These are phyloP conservation scores for Fistulinella cinereoalba DNA, from an alignment of 1,284 basidiomycete species.

Conservation along the genomic window DNA sequence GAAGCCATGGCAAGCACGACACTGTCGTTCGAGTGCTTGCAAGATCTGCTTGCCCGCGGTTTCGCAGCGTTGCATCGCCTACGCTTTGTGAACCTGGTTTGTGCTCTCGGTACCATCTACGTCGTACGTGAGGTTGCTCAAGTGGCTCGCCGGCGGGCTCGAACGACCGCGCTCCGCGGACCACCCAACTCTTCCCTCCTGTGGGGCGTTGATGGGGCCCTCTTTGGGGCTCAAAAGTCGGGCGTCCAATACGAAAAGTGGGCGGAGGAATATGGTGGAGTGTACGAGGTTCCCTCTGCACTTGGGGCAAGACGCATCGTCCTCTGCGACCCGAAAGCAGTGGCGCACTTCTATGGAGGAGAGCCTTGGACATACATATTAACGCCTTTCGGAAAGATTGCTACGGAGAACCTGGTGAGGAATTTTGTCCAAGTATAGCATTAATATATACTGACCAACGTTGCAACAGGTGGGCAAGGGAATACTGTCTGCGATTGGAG, in stretches of 20 bases:
- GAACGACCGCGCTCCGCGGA: slow-evolving; percentile 32
- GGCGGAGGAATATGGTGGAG: slow-evolving; percentile 47
- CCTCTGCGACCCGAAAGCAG: slow-evolving; percentile 54
- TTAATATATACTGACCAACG: not conserved
- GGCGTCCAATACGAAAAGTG: slow-evolving; percentile 31
- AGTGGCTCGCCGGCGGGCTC: slow-evolving; percentile 6
- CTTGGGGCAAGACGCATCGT: slow-evolving; percentile 43
- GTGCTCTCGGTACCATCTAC: slow-evolving; percentile 12
- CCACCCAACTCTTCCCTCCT: slow-evolving; percentile 29
- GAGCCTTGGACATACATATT: slow-evolving; percentile 40
- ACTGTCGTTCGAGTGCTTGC: too few relatives aligned
- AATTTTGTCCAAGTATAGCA: not conserved
- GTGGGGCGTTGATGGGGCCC: slow-evolving; percentile 23
- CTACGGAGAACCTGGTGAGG: slow-evolving; percentile 21
- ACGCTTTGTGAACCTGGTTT: not conserved
- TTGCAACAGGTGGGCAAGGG: slow-evolving; percentile 21
- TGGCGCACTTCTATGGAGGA: slow-evolving; percentile 48
- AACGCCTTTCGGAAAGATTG: slow-evolving; percentile 1
- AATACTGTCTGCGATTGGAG: slow-evolving; percentile 20
- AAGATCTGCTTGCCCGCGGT: too few relatives aligned
- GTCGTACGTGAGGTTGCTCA: slow-evolving; percentile 11
- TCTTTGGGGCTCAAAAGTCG: slow-evolving; percentile 15
- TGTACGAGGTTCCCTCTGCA: slow-evolving; percentile 40
- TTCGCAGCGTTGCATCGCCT: too few relatives aligned
- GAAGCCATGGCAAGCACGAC: too few relatives aligned